phyloP scores from a whole-genome alignment of 352 stramenopile genomes.

The Pythium plurisporium region DNA sequence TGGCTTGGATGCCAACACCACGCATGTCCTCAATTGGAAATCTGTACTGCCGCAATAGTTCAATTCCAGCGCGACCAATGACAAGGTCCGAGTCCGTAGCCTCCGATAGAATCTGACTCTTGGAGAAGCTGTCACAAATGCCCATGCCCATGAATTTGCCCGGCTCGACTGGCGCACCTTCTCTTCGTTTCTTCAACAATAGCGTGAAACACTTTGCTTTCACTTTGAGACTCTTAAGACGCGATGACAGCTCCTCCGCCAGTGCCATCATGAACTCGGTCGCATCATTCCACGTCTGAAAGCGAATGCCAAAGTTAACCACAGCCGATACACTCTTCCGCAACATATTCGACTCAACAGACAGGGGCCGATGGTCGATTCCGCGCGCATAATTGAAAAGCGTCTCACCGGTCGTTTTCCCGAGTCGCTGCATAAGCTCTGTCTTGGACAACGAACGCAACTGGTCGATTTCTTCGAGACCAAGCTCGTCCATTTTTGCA shows the following conservation, averaged over 20 bases:
- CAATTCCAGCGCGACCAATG: slow-evolving; percentile 49
- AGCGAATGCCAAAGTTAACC: slow-evolving; percentile 91
- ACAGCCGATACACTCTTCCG: slow-evolving; percentile 89
- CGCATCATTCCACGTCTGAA: slow-evolving; percentile 70
- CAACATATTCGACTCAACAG: slow-evolving; percentile 63
- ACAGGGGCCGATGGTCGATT: slow-evolving; percentile 63
- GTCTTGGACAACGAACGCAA: slow-evolving; percentile 47
- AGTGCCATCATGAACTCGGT: slow-evolving; percentile 80
- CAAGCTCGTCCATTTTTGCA: slow-evolving; percentile 64
- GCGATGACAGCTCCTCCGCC: slow-evolving; percentile 60
- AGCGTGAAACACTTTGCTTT: slow-evolving; percentile 67
- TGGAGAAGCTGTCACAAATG: slow-evolving; percentile 84
- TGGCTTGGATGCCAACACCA: slow-evolving; percentile 74
- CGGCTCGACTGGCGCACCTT: slow-evolving; percentile 63
- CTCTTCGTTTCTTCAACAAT: slow-evolving; percentile 75
- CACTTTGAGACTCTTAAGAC: slow-evolving; percentile 60
- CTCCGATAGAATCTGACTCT: slow-evolving; percentile 49
- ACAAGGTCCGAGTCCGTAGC: slow-evolving; percentile 50
- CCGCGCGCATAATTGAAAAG: slow-evolving; percentile 76
- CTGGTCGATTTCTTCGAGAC: slow-evolving; percentile 56
- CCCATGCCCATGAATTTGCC: slow-evolving; percentile 88
- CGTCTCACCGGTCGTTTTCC: slow-evolving; percentile 63
- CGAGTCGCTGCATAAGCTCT: slow-evolving; percentile 57
- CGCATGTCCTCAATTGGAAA: slow-evolving; percentile 59
- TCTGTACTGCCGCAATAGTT: slow-evolving; percentile 56